Conservation (phyloP, 331 rosid species). For the Ulmus americana region DNA sequence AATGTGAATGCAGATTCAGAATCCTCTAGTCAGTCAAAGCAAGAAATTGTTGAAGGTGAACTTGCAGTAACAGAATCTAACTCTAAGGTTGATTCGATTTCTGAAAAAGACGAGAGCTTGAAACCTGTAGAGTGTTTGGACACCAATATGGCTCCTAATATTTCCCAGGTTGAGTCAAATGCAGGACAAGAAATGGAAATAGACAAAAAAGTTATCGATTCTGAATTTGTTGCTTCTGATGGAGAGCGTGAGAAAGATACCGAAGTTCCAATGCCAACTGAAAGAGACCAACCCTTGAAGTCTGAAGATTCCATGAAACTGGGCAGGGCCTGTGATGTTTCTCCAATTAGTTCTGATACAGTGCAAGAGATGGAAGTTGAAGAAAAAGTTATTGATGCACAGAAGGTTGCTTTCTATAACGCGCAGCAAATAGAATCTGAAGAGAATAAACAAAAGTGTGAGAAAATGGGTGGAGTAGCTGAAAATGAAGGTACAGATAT, state of each 20-base stretch:
- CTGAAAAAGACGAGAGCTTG: conserved; percentile 20
- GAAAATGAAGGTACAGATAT: conserved; percentile 14
- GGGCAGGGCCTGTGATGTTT: conserved; percentile 19
- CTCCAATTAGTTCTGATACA: conserved; percentile 5
- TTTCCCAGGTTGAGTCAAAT: conserved; percentile 29
- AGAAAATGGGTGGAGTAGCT: background rate
- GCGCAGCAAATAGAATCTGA: conserved; percentile 13
- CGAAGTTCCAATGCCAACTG: conserved; percentile 16
- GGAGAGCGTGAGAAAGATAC: background rate
- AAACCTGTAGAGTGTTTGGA: conserved; percentile 14
- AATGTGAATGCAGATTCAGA: conserved; percentile 14
- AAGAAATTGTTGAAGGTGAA: conserved; percentile 30
- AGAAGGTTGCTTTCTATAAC: conserved; percentile 8
- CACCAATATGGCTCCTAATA: conserved; percentile 9
- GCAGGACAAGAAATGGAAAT: conserved; percentile 33
- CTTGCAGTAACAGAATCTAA: conserved; percentile 8
- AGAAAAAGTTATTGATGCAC: conserved; percentile 20
- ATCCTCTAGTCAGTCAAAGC: conserved; percentile 18
- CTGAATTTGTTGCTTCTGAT: conserved; percentile 12
- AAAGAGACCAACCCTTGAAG: conserved; percentile 12
- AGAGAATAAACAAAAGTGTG: conserved; percentile 2
- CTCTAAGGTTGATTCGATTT: conserved; percentile 11
- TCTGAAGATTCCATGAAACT: conserved; percentile 13
- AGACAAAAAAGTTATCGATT: conserved; percentile 22
- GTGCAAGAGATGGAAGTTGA: conserved; percentile 18